Conservation (phyloP, 2,329 filamentous ascomycete species). For the Trichoderma koningiopsis region DNA sequence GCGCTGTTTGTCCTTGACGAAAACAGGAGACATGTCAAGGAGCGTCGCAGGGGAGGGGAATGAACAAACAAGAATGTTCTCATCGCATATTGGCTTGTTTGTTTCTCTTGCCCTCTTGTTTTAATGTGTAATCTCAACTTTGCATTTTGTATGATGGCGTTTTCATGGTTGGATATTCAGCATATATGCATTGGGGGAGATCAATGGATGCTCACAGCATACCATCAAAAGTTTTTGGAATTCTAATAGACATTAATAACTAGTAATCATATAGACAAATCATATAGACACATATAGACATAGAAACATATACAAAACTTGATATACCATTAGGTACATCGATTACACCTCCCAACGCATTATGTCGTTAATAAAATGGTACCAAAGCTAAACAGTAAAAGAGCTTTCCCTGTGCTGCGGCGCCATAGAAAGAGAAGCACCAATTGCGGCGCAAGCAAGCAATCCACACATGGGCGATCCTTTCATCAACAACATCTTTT, state of each 20-base stretch:
- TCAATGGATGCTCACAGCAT: background rate
- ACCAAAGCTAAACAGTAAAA: too few relatives aligned
- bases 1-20: slow-evolving; percentile 14
- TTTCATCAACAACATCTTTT: background rate
- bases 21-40: background rate
- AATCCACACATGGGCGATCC: background rate
- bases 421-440: too few relatives aligned
- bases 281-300: background rate
- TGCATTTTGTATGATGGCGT: background rate
- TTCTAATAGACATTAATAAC: background rate
- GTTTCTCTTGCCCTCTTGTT: background rate
- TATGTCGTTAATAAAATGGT: too few relatives aligned
- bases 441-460: background rate
- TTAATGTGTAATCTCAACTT: slow-evolving; percentile 1
- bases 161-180: background rate
- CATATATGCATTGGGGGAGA: background rate
- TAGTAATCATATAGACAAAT: background rate
- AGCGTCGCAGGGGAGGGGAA: background rate
- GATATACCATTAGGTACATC: background rate
- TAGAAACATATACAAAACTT: background rate
- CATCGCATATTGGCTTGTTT: too few relatives aligned
- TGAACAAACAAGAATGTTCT: background rate
- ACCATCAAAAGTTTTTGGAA: background rate
- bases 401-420: too few relatives aligned
- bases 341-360: background rate